Evolutionary conservation across 2,329 filamentous ascomycete genomes (phyloP), one percentile per base, ranked within the genome.

Genomic region (Daldinia sp.): DNA sequence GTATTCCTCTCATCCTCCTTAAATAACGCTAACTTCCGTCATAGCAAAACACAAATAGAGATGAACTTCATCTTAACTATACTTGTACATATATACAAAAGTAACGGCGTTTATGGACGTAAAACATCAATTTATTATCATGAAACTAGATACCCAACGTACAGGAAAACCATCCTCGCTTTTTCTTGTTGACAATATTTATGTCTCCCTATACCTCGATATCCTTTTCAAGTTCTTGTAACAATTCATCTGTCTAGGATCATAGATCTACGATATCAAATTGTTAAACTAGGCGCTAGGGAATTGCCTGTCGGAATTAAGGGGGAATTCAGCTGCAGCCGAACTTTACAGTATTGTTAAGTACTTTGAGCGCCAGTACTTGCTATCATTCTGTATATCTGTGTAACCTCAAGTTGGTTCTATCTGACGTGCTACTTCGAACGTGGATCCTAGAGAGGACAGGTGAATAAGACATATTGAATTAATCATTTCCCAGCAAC

Each of bases 61-160:
- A 17, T 17, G 25, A 30, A n/a, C 23, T n/a, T 27, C 21, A 25
- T 29, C 32, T 41, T 52, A 23, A 45, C 32, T 53, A 21, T 27
- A 47, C 35, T 43, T 63, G 51, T 63, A 65, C 41, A 66, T 56
- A 49, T 27, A 45, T 65, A 66, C 63, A 60, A 64, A 49, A 63
- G 29, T 41, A 34, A 61, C 45, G 67, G 62, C 65, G 52, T 67
- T 66, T 47, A 48, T 51, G 52, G 48, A 63, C 45, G 56, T 55
- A 57, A 58, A 58, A 54, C 65, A 73, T 73, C 58, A 71, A 43
- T 41, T 57, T 69, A 64, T 71, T 47, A 71, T 61, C 61, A 60
- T 49, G 45, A 30, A 15, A 48, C 45, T 9, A 17, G 8, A 19
- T 19, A 27, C 15, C 19, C 35, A 7, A 15, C 17, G 19, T 39